Conservation (phyloP, 2,329 filamentous ascomycete genomes). For the Cladophialophora exuberans region DNA sequence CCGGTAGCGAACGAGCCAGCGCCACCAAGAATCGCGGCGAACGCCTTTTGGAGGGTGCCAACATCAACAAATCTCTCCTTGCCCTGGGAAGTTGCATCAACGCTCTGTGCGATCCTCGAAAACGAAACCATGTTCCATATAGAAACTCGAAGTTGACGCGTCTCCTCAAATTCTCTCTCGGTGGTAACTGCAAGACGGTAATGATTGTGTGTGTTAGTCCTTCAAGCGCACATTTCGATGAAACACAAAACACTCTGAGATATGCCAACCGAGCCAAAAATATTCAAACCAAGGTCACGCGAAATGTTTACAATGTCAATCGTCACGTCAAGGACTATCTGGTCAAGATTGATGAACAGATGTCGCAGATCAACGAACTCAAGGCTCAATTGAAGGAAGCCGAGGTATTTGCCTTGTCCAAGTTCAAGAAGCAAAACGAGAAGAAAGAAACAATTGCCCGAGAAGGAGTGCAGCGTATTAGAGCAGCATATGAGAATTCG, state of each 20-base stretch:
- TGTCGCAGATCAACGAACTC: conserved; percentile 93
- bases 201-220: conserved; percentile 99
- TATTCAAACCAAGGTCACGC: conserved; percentile 98
- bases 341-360: conserved; percentile 98
- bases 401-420: conserved; percentile 78
- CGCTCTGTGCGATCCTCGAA: conserved; percentile 88
- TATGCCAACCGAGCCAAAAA: conserved; percentile 99
- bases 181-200: conserved; percentile 97
- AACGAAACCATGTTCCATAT: conserved; percentile 93
- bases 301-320: conserved; percentile 98
- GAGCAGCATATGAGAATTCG: conserved; percentile 81
- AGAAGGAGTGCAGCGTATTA: conserved; percentile 79
- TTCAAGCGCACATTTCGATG: conserved; percentile 94
- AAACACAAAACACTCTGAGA: conserved; percentile 95
- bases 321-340: conserved; percentile 98
- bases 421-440: conserved; percentile 87
- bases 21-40: conserved; percentile 96
- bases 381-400: conserved; percentile 90
- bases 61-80: conserved; percentile 98
- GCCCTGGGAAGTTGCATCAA: conserved; percentile 98
- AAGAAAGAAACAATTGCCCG: conserved; percentile 76
- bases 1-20: conserved; percentile 92
- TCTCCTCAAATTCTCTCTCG: conserved; percentile 92
- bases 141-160: conserved; percentile 96
- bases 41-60: conserved; percentile 87